These are phyloP conservation scores for Dysphania ambrosioides DNA, from an alignment of 148 eudicot genomes.

Conservation along the genomic window DNA sequence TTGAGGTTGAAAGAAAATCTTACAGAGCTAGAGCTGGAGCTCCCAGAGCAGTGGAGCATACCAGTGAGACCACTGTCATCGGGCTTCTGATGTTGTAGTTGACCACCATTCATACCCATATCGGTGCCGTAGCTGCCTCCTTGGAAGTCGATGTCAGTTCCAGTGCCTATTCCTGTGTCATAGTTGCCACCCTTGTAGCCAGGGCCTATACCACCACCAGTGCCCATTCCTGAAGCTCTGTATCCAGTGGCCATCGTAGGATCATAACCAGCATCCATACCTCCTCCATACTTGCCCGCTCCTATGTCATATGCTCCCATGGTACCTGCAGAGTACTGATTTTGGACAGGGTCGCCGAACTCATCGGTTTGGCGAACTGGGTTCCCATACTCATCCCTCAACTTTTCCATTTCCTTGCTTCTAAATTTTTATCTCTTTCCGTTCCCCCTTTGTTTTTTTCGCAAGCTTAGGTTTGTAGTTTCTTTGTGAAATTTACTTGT, in stretches of 20 bases:
- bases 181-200: conserved; percentile 1
- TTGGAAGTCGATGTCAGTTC: background rate
- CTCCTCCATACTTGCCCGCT: conserved; percentile 7
- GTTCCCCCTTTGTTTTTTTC: background rate
- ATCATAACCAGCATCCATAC: conserved; percentile 12
- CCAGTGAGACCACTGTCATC: conserved; percentile 31
- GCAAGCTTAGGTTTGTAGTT: background rate
- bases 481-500: background rate
- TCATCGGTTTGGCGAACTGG: conserved; percentile 36
- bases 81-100: conserved; percentile 20
- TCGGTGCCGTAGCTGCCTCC: conserved; percentile 11
- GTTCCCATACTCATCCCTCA: conserved; percentile 37
- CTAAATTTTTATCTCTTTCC: background rate
- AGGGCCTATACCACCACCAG: too few species aligned
- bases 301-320: conserved; percentile 41
- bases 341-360: conserved; percentile 35
- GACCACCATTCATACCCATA: background rate
- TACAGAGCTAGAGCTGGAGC: conserved; percentile 80
- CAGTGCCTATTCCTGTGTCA: background rate
- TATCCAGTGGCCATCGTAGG: conserved; percentile 10
- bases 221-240: background rate
- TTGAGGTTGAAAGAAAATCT: background rate
- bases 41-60: conserved; percentile 64
- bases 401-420: conserved; percentile 17
- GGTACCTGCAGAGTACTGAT: conserved; percentile 24